phyloP scores from a whole-genome alignment of 495 filamentous ascomycete species.

The Penicillium ucsense region DNA sequence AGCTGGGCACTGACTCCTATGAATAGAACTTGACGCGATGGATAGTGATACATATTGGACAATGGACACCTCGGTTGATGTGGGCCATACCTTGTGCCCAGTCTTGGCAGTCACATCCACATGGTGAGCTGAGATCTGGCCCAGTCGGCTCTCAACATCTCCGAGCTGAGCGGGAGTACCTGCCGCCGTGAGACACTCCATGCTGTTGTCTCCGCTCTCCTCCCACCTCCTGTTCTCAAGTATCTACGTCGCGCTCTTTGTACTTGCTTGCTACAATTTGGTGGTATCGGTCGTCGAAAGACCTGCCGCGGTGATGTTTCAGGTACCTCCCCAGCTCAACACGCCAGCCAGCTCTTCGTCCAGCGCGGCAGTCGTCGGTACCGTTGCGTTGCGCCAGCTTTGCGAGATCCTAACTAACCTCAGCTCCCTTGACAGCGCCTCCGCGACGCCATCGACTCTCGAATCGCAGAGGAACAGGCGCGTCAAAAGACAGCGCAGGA shows the following conservation, averaged over 20 bases:
- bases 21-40: no score
- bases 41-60: no score
- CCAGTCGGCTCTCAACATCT: not conserved
- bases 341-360: not conserved
- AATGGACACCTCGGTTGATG: no score
- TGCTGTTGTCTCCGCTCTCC: conserved; percentile 16
- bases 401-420: not conserved
- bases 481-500: conserved; percentile 51
- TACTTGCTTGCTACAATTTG: conserved; percentile 15
- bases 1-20: no score
- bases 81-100: no score
- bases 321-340: conserved; percentile 21
- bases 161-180: not conserved
- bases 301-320: conserved; percentile 38
- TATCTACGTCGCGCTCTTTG: conserved; percentile 12
- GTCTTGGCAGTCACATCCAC: no score
- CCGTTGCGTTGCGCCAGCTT: not conserved
- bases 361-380: not conserved
- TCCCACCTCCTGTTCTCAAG: conserved; percentile 10
- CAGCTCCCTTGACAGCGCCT: conserved; percentile 48
- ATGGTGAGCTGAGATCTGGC: no score
- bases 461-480: conserved; percentile 84
- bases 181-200: conserved; percentile 2
- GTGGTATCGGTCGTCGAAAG: conserved; percentile 25
- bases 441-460: conserved; percentile 74